These are phyloP conservation scores for Botryotinia calthae DNA, from an alignment of 2,329 filamentous ascomycete genomes.

Conservation along the genomic window DNA sequence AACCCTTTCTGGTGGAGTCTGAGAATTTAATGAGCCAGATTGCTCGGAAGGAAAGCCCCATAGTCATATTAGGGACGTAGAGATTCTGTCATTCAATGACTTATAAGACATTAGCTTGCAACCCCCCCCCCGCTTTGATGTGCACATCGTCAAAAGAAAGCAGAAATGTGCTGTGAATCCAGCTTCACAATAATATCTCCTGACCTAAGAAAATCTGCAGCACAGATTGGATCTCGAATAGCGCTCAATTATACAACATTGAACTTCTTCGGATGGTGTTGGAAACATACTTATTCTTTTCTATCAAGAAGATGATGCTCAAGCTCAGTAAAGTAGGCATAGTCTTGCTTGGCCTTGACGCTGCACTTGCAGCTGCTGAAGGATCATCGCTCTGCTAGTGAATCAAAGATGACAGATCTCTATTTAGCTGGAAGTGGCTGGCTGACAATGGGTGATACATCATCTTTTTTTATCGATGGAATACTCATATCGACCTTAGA, in stretches of 20 bases:
- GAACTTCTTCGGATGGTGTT: background rate
- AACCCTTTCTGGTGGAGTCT: background rate
- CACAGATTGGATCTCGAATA: background rate
- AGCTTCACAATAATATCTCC: background rate
- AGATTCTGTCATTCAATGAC: background rate
- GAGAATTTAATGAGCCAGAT: background rate
- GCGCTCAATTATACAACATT: background rate
- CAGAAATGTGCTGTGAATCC: background rate
- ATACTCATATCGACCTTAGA: background rate
- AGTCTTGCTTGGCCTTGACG: background rate
- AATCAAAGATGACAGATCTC: constrained; percentile 13
- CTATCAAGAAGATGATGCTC: background rate
- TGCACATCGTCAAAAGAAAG: background rate
- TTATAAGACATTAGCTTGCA: background rate
- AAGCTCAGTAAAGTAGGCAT: background rate
- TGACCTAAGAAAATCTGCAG: too few species aligned
- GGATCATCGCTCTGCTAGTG: background rate
- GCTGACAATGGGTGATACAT: background rate
- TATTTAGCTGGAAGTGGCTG: background rate
- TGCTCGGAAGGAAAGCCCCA: background rate
- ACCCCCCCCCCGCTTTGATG: background rate
- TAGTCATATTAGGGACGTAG: background rate
- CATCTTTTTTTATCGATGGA: background rate
- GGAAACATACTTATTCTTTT: too few species aligned
- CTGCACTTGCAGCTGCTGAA: background rate